Evolutionary conservation across 495 filamentous ascomycete genomes (phyloP), one percentile per base, ranked within the genome.

Genomic region (Acidomyces sp.): DNA sequence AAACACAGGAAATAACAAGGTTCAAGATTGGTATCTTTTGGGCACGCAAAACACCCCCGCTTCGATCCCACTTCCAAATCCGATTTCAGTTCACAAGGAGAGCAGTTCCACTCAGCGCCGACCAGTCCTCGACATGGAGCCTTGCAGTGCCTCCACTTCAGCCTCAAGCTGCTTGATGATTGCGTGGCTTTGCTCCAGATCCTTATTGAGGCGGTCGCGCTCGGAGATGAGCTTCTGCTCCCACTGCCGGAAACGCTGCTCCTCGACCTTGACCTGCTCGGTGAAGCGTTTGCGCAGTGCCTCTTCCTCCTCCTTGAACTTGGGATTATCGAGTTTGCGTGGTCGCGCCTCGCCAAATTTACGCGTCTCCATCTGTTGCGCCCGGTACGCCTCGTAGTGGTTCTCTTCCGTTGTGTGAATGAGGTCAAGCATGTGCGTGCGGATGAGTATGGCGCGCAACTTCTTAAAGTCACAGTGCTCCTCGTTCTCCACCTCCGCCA

Each of bases 391-490:
- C 62, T 97, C 90, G 69, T 97, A 97, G 71, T 97, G 90, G 51
- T 81, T 77, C 68, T 97, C 90, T 67, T 97, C 90, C 44, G 90
- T 96, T 34, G 90, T 97, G 74, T 96, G 92, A 62, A 97, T 97
- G 32, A 97, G 78, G 57, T 97, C 90, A 45, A 97, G 77, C 90
- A 97, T 97, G 70, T 97, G 90, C n/a, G 92, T 97, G 56, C 90
- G 85, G 69, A 97, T 96, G 48, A 97, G 72, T 55, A 96, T 96
- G 15, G 86, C 93, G 51, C 90, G 87, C 45, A 97, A 80, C 70
- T 97, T 97, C 81, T 97, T 97, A 69, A 97, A 97, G 67, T 97
- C 90, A 65, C 90, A 97, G 77, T 97, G 90, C 47, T 96, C 90
- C 62, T 97, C 90, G 62, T 97, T 96, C 75, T 97, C 90, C 37